Evolutionary conservation across 768 basidiomycete species (phyloP), one percentile per base, ranked within the genome.

Genomic region (Boletus subcaerulescens): DNA sequence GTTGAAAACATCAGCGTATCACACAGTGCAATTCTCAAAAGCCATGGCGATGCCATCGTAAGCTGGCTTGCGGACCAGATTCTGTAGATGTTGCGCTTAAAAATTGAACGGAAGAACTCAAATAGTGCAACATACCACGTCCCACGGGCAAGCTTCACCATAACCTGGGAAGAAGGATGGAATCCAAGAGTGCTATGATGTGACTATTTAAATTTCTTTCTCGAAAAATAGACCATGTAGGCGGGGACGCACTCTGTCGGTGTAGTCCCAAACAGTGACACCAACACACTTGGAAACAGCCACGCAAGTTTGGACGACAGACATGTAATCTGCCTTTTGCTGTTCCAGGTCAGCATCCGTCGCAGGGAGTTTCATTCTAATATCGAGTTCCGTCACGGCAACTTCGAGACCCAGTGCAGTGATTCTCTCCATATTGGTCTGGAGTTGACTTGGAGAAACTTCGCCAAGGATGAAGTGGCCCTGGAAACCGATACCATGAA

Each of bases 351-450:
- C 69, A 1, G 77, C 77, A 9, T 66, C 58, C 3, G 81, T 82
- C 13, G 72, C 75, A 14, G 84, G 84, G 13, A 57, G 63, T 10
- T 74, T 75, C 75, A 85, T 83, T 46, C 85, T 76, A 60, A 82
- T 82, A 63, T 87, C 85, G 48, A 87, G 77, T 64, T 86, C 86
- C 3, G 86, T 87, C 59, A 86, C 79, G 11, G 84, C 85, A 29
- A 86, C 80, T 60, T 87, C 85, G 40, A 87, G 71, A 5, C 86
- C 84, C 26, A 86, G 78, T 13, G 77, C 77, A 13, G 80, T 76
- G 63, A 87, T 80, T 48, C 77, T 73, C 56, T 77, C 64, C 52
- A 85, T 69, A 55, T 81, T 80, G 2, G 73, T 65, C 51, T 77
- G 70, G 46, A 87, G 65, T 10, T 71, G 53, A 17, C 60, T 56